Conservation (phyloP, 1,284 basidiomycete species). For the Ustilago shanxiensis region DNA sequence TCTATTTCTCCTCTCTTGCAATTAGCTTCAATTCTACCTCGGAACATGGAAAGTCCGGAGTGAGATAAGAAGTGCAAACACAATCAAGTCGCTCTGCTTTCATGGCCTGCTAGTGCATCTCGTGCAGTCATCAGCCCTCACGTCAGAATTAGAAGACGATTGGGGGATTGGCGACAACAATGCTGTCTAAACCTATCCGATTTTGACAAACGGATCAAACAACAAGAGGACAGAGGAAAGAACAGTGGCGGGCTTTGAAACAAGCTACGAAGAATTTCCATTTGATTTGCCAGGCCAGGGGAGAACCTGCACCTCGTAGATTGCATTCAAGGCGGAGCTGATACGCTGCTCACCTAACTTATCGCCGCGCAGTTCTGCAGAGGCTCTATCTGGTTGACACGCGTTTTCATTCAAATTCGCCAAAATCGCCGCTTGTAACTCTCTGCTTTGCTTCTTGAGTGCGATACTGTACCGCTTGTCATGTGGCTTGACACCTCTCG, state of each 20-base stretch:
- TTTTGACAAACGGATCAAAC: not conserved
- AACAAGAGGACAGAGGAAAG: not conserved
- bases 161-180: not conserved
- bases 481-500: not conserved
- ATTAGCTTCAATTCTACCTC: not conserved
- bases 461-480: not conserved
- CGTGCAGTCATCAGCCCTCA: too few relatives aligned
- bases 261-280: too few relatives aligned
- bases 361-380: not conserved
- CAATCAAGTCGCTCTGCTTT: too few relatives aligned
- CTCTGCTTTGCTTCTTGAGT: slow-evolving; percentile 8
- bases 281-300: not conserved
- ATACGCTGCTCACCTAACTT: not conserved
- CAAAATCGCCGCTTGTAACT: slow-evolving; percentile 22
- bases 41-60: not conserved
- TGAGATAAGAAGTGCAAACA: not conserved
- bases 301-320: slow-evolving; percentile 11
- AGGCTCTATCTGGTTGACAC: not conserved
- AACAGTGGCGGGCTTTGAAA: not conserved
- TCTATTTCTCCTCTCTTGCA: too few relatives aligned
- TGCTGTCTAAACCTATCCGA: not conserved
- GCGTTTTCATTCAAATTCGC: slow-evolving; percentile 2
- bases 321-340: slow-evolving; percentile 8
- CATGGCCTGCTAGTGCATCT: too few relatives aligned
- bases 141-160: not conserved